Evolutionary conservation across 2,329 filamentous ascomycete species (phyloP).

Genomic region (Sporothrix brasiliensis): DNA sequence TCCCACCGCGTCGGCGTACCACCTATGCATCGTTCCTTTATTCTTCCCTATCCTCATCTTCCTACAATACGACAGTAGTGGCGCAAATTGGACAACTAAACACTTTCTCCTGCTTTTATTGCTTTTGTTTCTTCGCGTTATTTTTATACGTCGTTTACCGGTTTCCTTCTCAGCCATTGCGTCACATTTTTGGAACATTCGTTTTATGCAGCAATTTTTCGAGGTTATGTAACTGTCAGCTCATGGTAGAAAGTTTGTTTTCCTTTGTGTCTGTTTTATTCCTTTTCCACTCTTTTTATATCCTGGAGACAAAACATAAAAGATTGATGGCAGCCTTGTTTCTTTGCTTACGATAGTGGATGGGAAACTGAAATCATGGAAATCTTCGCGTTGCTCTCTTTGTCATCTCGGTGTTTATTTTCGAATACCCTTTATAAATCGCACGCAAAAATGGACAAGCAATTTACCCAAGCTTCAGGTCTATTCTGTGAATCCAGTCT

Average conservation of each 20-base stretch:
- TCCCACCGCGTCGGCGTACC: neutral
- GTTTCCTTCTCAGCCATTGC: neutral
- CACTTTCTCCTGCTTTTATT: neutral
- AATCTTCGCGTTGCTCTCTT: neutral
- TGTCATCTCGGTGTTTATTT: neutral
- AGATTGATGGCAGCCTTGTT: neutral
- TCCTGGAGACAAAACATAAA: neutral
- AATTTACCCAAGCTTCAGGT: neutral
- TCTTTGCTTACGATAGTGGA: neutral
- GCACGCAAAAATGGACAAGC: slow-evolving; percentile 12
- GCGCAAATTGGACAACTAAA: slow-evolving; percentile 18
- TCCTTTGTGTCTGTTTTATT: neutral
- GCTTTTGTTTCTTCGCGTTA: neutral
- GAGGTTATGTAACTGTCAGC: neutral
- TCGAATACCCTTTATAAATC: slow-evolving; percentile 18
- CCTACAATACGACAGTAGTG: slow-evolving; percentile 1
- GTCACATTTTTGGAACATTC: neutral
- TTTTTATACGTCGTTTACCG: neutral
- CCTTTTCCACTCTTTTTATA: neutral
- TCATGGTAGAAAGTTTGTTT: neutral
- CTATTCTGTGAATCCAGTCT: neutral
- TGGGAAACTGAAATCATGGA: neutral
- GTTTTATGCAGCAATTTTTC: neutral
- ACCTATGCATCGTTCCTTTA: neutral
- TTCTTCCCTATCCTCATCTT: neutral